Base-by-base conservation (phyloP, 1,284 basidiomycete species). In the Trichosporon inkin region DNA sequence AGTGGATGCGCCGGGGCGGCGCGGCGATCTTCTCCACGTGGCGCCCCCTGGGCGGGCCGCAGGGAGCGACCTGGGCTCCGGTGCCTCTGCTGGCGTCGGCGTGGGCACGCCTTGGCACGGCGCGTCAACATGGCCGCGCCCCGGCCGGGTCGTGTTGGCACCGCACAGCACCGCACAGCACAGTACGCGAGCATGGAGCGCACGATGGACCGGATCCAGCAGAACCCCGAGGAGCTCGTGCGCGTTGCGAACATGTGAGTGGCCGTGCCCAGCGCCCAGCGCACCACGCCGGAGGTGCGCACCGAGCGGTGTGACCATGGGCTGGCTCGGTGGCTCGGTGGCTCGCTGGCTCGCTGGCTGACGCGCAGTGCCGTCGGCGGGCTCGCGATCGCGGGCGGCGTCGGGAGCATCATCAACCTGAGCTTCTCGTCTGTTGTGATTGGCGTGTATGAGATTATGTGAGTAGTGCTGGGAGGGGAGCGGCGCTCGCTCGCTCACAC, bases 171-270 rank as follows among this genome's bases (percentile, higher is more conserved):
- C n/a, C n/a, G n/a, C n/a, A n/a, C n/a, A n/a, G n/a, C n/a, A n/a
- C 20, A n/a, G n/a, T 10, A 20, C 38, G 8, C 22, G 3, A 14
- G 10, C 28, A 5, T 14, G 17, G 5, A 47, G 16, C 2, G 10
- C 11, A 57, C 36, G 35, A 77, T 78, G 75, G 75, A 78, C 17
- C 59, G 74, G 28, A 64, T 77, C 62, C 71, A 62, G 7, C 73
- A 77, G 53, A 77, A 78, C 60, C 77, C 77, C 7, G 69, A 74
- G 28, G 77, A 78, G 69, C 68, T 77, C 10, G 60, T 78, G 41
- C 62, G 77, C 24, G 58, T 78, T 32, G 73, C 75, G 53, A 77
- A 78, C 62, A 77, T 78, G 75, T 77, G 35, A 64, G 72, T 63
- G 0, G 2, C 5, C 19, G 16, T 6, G 19, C 2, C 14, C 13